phyloP scores from a whole-genome alignment of 2,329 filamentous ascomycete species.

The Fusarium pseudograminearum region DNA sequence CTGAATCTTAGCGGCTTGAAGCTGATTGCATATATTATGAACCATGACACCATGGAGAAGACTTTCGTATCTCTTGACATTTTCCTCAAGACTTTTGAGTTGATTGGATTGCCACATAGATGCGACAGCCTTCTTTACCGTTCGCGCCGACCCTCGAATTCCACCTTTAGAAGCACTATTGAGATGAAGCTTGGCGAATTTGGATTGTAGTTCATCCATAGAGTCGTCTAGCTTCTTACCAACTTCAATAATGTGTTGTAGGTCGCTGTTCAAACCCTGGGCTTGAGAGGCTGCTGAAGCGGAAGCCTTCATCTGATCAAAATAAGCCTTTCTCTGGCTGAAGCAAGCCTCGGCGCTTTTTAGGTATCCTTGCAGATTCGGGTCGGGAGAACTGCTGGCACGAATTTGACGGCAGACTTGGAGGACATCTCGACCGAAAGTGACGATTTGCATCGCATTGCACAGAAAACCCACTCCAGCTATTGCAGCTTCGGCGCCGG shows the following conservation, averaged over 20 bases:
- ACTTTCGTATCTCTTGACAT: background rate
- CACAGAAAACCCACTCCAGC: background rate
- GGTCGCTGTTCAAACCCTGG: background rate
- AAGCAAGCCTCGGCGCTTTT: background rate
- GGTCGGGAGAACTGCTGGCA: background rate
- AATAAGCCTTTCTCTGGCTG: background rate
- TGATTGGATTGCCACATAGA: background rate
- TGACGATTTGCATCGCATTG: background rate
- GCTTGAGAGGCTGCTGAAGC: background rate
- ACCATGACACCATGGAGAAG: background rate
- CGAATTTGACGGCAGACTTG: background rate
- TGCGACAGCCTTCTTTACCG: fast-evolving
- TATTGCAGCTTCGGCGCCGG: background rate
- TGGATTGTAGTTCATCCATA: fast-evolving
- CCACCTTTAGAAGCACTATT: background rate
- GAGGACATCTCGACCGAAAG: background rate
- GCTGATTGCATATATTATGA: fast-evolving
- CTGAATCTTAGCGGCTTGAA: background rate
- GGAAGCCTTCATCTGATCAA: background rate
- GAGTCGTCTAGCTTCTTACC: background rate
- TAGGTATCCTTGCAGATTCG: background rate
- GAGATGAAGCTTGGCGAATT: background rate
- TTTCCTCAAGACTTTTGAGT: background rate
- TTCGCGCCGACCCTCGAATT: background rate
- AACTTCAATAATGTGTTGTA: background rate